These are phyloP conservation scores for Mycena kentingensis DNA, from an alignment of 768 basidiomycete genomes.

Conservation along the genomic window DNA sequence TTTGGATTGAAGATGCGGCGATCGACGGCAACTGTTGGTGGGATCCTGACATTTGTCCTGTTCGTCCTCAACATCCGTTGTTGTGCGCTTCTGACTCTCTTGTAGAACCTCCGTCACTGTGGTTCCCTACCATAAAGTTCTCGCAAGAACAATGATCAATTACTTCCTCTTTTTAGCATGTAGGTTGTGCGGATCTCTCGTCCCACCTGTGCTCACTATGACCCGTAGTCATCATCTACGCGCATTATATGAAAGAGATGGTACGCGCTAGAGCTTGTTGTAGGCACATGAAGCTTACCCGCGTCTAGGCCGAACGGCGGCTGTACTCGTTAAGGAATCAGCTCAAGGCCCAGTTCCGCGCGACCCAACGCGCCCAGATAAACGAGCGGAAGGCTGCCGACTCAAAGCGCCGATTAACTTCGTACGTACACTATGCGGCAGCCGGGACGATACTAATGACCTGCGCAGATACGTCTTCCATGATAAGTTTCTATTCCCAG, in stretches of 20 bases:
- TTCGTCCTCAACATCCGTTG: slow-evolving; percentile 25
- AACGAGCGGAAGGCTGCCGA: slow-evolving; percentile 77
- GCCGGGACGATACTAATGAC: background rate
- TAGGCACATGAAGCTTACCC: slow-evolving; percentile 27
- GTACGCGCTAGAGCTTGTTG: slow-evolving; percentile 34
- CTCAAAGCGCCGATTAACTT: slow-evolving; percentile 78
- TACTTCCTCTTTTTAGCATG: slow-evolving; percentile 77
- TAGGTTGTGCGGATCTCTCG: slow-evolving; percentile 26
- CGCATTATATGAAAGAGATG: slow-evolving; percentile 66
- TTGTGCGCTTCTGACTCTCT: background rate
- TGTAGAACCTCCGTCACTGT: slow-evolving; percentile 10
- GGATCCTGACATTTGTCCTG: slow-evolving; percentile 57
- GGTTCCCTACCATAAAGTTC: slow-evolving; percentile 16
- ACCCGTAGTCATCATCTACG: slow-evolving; percentile 66
- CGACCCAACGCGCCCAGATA: slow-evolving; percentile 75
- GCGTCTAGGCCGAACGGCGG: slow-evolving; percentile 63
- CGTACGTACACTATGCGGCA: slow-evolving; percentile 47
- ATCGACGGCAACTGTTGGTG: slow-evolving; percentile 63
- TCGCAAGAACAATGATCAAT: slow-evolving; percentile 57
- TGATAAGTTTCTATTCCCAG: slow-evolving; percentile 51
- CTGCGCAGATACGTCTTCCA: slow-evolving; percentile 68
- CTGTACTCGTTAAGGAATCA: slow-evolving; percentile 72
- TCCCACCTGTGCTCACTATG: slow-evolving; percentile 1
- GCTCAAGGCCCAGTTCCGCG: slow-evolving; percentile 72
- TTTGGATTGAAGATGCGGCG: slow-evolving; percentile 72